phyloP scores from a whole-genome alignment of 2,329 filamentous ascomycete species.

The Nemania bipapillata region DNA sequence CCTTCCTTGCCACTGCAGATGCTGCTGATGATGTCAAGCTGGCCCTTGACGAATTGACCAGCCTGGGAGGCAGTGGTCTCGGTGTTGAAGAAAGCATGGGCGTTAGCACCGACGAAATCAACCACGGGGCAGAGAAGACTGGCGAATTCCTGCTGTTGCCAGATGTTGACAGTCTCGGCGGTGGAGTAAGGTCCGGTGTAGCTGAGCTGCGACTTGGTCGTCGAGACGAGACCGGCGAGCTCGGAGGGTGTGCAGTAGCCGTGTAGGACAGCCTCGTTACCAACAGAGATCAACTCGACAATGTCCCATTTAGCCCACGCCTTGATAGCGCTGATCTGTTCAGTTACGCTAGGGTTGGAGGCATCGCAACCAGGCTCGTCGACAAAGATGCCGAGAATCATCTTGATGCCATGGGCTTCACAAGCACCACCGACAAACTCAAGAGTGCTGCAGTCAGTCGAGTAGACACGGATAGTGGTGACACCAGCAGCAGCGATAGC shows the following conservation, averaged over 20 bases:
- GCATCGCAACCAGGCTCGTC: constrained; percentile 70
- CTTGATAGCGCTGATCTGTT: constrained; percentile 79
- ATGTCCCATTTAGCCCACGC: constrained; percentile 78
- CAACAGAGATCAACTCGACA: constrained; percentile 83
- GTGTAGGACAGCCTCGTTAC: constrained; percentile 90
- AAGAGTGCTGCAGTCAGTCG: constrained; percentile 87
- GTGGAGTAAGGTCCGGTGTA: constrained; percentile 83
- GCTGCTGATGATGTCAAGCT: constrained; percentile 75
- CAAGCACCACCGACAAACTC: constrained; percentile 77
- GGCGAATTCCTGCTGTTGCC: constrained; percentile 71
- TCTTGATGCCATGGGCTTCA: constrained; percentile 72
- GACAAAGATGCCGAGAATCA: constrained; percentile 91
- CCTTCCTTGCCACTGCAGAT: constrained; percentile 77
- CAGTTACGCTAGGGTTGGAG: constrained; percentile 68
- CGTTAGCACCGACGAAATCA: constrained; percentile 84
- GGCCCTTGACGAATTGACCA: constrained; percentile 77
- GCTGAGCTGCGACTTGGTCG: constrained; percentile 73
- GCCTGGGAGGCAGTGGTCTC: constrained; percentile 70
- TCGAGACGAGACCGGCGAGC: constrained; percentile 76
- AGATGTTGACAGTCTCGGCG: constrained; percentile 84
- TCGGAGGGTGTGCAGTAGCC: constrained; percentile 70
- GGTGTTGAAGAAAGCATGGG: constrained; percentile 94
- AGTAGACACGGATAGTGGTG: constrained; percentile 82
- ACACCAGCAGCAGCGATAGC: constrained; percentile 74
- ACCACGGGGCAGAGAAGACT: constrained; percentile 74